These are phyloP conservation scores for Psilocybe mexicana DNA, from an alignment of 1,284 basidiomycete species.

Conservation along the genomic window DNA sequence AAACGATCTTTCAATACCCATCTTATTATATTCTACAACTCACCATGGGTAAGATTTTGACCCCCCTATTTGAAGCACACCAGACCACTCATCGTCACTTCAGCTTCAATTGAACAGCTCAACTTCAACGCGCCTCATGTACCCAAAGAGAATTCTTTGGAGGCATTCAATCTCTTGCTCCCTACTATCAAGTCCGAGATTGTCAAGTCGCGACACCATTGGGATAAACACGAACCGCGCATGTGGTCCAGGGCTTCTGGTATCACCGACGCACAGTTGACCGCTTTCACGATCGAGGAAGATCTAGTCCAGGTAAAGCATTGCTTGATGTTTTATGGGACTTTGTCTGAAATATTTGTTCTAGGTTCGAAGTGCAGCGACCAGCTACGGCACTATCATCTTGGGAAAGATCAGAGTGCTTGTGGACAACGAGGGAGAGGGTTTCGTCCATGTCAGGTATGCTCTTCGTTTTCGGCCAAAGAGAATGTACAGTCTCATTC, in stretches of 20 bases:
- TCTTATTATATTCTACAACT: too few relatives aligned
- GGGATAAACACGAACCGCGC: slow-evolving; percentile 70
- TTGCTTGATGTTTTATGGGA: neutral
- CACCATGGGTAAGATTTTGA: slow-evolving; percentile 21
- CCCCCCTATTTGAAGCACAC: neutral
- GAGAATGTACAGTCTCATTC: neutral
- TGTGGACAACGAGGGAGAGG: slow-evolving; percentile 59
- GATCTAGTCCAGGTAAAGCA: slow-evolving; percentile 60
- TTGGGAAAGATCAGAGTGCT: slow-evolving; percentile 77
- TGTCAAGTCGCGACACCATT: slow-evolving; percentile 61
- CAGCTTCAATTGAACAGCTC: slow-evolving; percentile 60
- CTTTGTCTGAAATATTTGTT: neutral
- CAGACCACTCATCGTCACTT: neutral
- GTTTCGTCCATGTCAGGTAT: slow-evolving; percentile 74
- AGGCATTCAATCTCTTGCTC: slow-evolving; percentile 60
- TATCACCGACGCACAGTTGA: slow-evolving; percentile 54
- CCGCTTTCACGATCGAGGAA: slow-evolving; percentile 49
- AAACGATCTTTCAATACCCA: neutral
- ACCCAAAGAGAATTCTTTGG: slow-evolving; percentile 57
- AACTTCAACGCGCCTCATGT: slow-evolving; percentile 57
- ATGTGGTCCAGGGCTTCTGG: slow-evolving; percentile 67
- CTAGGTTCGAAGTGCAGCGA: slow-evolving; percentile 37
- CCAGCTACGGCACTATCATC: slow-evolving; percentile 67
- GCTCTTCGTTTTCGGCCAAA: slow-evolving; percentile 16
- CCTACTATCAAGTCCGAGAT: slow-evolving; percentile 62